These are phyloP conservation scores for Septoria linicola DNA, from an alignment of 2,329 filamentous ascomycete species.

Conservation along the genomic window DNA sequence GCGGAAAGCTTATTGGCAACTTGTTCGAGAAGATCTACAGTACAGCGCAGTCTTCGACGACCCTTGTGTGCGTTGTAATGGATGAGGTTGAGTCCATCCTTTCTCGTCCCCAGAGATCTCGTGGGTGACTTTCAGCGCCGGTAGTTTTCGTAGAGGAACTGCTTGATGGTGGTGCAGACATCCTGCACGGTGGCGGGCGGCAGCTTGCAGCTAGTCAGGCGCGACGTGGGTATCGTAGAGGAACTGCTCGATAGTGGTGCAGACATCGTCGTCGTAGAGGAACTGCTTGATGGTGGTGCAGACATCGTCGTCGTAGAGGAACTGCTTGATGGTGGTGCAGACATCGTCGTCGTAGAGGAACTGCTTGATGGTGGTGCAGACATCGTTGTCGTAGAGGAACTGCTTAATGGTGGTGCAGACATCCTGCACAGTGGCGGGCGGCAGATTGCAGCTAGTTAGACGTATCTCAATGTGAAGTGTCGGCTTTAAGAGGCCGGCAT, in stretches of 20 bases:
- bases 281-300: too few species aligned
- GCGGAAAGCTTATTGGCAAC: slow-evolving; percentile 44
- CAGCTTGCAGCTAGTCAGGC: slow-evolving; percentile 31
- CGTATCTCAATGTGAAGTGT: slow-evolving; percentile 44
- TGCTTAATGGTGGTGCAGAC: slow-evolving; percentile 35
- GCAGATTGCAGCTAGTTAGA: slow-evolving; percentile 31
- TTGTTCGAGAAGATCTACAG: slow-evolving; percentile 44
- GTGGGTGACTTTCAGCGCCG: slow-evolving; percentile 19
- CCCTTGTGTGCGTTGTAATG: slow-evolving; percentile 48
- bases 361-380: too few species aligned
- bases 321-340: too few species aligned
- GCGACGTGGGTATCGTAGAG: slow-evolving; percentile 16
- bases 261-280: too few species aligned
- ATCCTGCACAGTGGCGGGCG: background rate
- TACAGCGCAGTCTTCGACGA: slow-evolving; percentile 42
- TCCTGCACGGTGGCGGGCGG: background rate
- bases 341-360: too few species aligned
- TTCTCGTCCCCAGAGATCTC: slow-evolving; percentile 24
- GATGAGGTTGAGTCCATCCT: slow-evolving; percentile 52
- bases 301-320: too few species aligned
- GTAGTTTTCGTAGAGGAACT: slow-evolving; percentile 33
- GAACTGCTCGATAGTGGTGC: slow-evolving; percentile 40
- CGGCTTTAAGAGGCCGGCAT: slow-evolving; percentile 33
- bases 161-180: slow-evolving; percentile 33
- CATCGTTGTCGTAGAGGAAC: too few species aligned